phyloP scores from a whole-genome alignment of 305 asterid genomes.

The Fraxinus platypoda region DNA sequence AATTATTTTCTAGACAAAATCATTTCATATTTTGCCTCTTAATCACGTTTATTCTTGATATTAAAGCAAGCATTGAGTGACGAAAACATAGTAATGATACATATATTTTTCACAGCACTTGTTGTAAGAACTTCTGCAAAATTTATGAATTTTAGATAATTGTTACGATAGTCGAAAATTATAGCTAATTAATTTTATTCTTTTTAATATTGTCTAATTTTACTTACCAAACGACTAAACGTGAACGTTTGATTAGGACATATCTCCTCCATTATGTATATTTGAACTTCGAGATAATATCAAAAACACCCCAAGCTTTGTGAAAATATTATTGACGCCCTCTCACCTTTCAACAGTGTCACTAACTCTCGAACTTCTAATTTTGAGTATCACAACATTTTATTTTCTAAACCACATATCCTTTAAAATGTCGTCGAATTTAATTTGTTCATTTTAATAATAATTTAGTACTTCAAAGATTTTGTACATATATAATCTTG shows the following conservation, averaged over 20 bases:
- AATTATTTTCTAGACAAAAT: conserved; percentile 20
- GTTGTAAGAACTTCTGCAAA: neutral
- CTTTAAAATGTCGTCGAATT: neutral
- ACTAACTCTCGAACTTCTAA: neutral
- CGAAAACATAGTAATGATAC: conserved; percentile 1
- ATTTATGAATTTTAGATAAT: neutral
- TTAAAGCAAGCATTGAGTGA: conserved; percentile 30
- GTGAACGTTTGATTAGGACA: neutral
- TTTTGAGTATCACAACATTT: too few relatives aligned
- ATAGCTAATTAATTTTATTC: neutral
- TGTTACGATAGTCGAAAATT: neutral
- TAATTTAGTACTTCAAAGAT: too few relatives aligned
- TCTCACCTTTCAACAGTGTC: too few relatives aligned
- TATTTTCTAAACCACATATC: too few relatives aligned
- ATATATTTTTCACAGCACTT: conserved; percentile 9
- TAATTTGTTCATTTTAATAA: too few relatives aligned
- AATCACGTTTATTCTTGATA: conserved; percentile 26
- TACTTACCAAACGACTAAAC: too few relatives aligned
- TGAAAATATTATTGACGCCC: neutral
- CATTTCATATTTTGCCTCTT: conserved; percentile 22
- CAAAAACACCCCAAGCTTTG: neutral
- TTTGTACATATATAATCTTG: too few relatives aligned
- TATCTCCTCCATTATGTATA: neutral
- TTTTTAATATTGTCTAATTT: too few relatives aligned
- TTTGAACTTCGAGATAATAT: neutral